Evolutionary conservation across 805 yeast species (phyloP), one percentile per base, ranked within the genome.

Genomic region (Starmerella apicola): DNA sequence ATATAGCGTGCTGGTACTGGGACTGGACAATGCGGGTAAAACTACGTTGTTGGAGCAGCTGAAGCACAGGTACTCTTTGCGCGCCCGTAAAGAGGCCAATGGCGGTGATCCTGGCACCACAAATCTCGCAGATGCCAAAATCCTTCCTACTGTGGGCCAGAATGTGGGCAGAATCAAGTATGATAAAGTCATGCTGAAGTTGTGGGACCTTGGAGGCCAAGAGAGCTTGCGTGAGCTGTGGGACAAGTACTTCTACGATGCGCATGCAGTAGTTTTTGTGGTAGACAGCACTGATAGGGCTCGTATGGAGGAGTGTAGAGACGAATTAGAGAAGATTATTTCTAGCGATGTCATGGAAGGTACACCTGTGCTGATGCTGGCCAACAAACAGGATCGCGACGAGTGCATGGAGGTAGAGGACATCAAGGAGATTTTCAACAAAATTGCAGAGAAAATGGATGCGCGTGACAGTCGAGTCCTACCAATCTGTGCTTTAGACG

Each of bases 141-240:
- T 85, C 15, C 66, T 81, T 22, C 96, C 98, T 1, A 88, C 98
- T 0, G 93, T 88, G 34, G 98, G 98, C 3, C 98, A 91, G 57
- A 91, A 91, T 56, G 60, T 66, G 50, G 61, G 65, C 42, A 54
- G 61, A 35, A 50, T 74, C 54, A 42, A 57, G 45, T 49, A 66
- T 44, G 65, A 67, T 41, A 53, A 54, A 12, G 53, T 54, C 22
- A 48, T 52, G 37, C 64, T 91, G 41, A 86, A 85, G 55, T 74
- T 91, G 53, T 88, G 97, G 97, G 98, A 88, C 58, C 76, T 88
- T 30, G 97, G 97, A 9, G 98, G 98, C 10, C 98, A 88, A 60
- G 78, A 77, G 55, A 67, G 80, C n/a, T 65, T 88, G 34, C 67
- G 97, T 35, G 64, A 74, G 22, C 68, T 91, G 68, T 88, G 98